Conservation (phyloP, 2,329 filamentous ascomycete species). For the Alternaria ethzedia region DNA sequence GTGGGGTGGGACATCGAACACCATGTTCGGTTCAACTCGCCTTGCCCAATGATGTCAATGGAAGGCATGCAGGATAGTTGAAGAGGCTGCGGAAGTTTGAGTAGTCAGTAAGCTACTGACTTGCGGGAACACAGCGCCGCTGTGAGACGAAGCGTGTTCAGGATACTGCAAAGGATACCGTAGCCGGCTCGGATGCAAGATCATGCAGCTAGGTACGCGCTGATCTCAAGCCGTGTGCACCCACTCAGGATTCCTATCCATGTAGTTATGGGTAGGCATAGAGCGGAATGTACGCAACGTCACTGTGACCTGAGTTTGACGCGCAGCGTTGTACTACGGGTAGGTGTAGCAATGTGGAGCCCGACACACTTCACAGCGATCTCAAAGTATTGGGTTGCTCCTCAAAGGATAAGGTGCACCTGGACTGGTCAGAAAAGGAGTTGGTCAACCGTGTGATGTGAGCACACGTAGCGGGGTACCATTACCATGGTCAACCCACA, state of each 20-base stretch:
- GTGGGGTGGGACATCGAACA: not conserved
- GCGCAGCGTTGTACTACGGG: constrained; percentile 5
- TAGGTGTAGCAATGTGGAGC: not conserved
- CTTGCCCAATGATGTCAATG: not conserved
- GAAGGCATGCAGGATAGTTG: not conserved
- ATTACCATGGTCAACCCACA: not conserved
- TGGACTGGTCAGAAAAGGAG: not conserved
- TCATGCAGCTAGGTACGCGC: constrained; percentile 9
- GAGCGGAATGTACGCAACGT: not conserved
- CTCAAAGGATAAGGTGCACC: not conserved
- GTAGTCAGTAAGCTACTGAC: not conserved
- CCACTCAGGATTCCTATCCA: not conserved
- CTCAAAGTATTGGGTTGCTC: not conserved
- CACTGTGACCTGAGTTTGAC: constrained; percentile 1
- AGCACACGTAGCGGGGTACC: not conserved
- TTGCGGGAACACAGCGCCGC: not conserved
- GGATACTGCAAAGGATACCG: not conserved
- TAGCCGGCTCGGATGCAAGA: constrained; percentile 10
- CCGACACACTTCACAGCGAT: not conserved
- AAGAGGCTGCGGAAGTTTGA: not conserved
- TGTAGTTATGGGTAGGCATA: not conserved
- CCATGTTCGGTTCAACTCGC: not conserved
- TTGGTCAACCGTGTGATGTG: not conserved
- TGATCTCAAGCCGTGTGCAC: not conserved
- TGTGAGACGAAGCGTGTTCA: not conserved